Percentiles rank a stretch among this genome's conserved stretches.
Conservation (phyloP, 108 stramenopile genomes). For the Aurantiochytrium sp. region DNA sequence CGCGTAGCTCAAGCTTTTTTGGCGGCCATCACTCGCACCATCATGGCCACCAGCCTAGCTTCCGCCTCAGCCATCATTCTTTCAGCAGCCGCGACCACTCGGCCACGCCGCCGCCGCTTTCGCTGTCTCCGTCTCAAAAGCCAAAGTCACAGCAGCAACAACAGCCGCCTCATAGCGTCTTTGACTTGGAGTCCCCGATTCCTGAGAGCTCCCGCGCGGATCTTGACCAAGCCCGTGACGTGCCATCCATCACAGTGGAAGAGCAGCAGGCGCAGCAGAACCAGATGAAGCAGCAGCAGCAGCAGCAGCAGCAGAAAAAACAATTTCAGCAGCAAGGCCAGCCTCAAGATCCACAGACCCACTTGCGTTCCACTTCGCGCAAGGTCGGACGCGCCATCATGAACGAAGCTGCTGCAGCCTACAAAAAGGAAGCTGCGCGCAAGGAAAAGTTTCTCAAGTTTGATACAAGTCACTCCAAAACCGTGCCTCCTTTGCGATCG, state of each 20-base stretch:
- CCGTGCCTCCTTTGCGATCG: background rate
- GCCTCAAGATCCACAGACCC: background rate
- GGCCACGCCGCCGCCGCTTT: too few relatives aligned
- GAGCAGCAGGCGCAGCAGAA: background rate
- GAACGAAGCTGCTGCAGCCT: background rate
- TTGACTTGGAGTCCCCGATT: background rate
- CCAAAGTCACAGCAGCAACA: too few relatives aligned
- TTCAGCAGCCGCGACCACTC: background rate
- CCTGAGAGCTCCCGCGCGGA: background rate
- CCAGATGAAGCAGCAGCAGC: background rate
- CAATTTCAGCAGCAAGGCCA: background rate
- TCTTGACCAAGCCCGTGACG: too few relatives aligned
- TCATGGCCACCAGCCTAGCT: background rate
- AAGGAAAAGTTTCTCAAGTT: background rate
- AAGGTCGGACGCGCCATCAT: conserved; percentile 10
- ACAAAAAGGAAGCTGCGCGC: background rate
- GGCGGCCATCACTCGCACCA: background rate
- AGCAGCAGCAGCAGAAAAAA: background rate
- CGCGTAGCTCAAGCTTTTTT: background rate
- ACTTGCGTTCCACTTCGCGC: background rate
- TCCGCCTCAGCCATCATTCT: background rate
- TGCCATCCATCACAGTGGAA: too few relatives aligned
- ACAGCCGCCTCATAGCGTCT: too few relatives aligned
- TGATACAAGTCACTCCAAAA: background rate
- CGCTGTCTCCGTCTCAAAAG: too few relatives aligned